Base-by-base conservation (phyloP, 2,329 filamentous ascomycete genomes). In the Fusarium irregulare region DNA sequence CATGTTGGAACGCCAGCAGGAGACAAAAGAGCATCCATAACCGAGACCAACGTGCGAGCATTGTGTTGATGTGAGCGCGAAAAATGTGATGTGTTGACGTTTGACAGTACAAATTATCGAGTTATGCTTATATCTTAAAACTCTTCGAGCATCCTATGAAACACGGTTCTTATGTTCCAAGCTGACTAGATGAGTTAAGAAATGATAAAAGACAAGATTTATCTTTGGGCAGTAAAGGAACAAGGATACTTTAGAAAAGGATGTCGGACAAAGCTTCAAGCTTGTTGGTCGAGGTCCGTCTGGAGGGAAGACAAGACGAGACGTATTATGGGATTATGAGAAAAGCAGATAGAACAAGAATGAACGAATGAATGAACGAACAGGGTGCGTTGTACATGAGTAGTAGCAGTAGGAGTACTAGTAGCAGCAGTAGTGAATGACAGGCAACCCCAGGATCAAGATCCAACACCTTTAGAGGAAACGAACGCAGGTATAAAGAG, bases 1-100 rank as follows among this genome's bases (percentile, higher is more conserved):
- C 79, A 48, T 79, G 66, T 45, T 85, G 80, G 25, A 83, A 71
- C 44, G 76, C 75, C 44, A 84, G 49, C 6, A 80, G 51, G 23
- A 85, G 72, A 70, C 79, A 81, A 59, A 85, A 70, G 46, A 84
- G 67, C 37, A 78, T 77, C 78, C 78, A 81, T 45, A 81, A 57
- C 49, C 76, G 77, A 57, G 72, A 61, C 64, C 78, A 75, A 60
- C 72, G 78, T 25, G 71, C 67, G 54, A 79, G 64, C 83, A 83
- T 84, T 51, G 44, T 27, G 54, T 18, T 28, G 30, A 34, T 40
- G 23, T 28, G 21, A 18, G 18, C 23, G 18, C 18, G 7, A 25
- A 28, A 28, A 27, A 51, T n/a, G 18, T 7, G 30, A 23, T 51
- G 16, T 18, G 47, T 20, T 32, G 10, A 16, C 20, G 20, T 40